These are phyloP conservation scores for Gynochthodes officinalis DNA, from an alignment of 257 asterid species.

Conservation along the genomic window DNA sequence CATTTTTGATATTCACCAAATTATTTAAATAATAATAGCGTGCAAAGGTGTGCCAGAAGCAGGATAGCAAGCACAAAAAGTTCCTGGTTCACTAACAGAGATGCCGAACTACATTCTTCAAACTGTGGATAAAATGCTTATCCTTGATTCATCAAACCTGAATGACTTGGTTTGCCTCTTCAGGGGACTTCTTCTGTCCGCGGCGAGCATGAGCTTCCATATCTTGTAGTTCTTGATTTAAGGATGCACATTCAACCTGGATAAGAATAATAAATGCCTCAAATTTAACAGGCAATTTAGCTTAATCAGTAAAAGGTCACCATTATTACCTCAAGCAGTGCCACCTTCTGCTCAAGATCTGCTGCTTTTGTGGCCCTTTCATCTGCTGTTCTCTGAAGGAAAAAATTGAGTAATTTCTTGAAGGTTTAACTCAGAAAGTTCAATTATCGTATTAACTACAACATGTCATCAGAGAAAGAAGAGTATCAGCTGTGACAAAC, in stretches of 20 bases:
- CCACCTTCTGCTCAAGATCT: conserved; percentile 97
- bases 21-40: background rate
- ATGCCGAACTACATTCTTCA: background rate
- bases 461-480: background rate
- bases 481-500: background rate
- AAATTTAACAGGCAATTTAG: background rate
- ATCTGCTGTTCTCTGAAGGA: conserved; percentile 87
- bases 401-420: background rate
- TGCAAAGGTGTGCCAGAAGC: background rate
- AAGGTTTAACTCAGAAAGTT: background rate
- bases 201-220: conserved; percentile 95
- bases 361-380: conserved; percentile 88
- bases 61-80: background rate
- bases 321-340: conserved; percentile 83
- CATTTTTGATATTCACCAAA: background rate
- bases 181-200: conserved; percentile 82
- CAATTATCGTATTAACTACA: background rate
- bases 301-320: background rate
- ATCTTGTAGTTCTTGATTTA: conserved; percentile 96
- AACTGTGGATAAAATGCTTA: background rate
- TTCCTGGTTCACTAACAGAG: background rate
- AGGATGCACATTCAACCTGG: conserved; percentile 91
- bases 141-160: conserved; percentile 55
- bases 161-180: conserved; percentile 86
- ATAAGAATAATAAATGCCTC: conserved; percentile 9